These are phyloP conservation scores for Aspergillus alliaceus DNA, from an alignment of 2,329 filamentous ascomycete genomes.

Conservation along the genomic window DNA sequence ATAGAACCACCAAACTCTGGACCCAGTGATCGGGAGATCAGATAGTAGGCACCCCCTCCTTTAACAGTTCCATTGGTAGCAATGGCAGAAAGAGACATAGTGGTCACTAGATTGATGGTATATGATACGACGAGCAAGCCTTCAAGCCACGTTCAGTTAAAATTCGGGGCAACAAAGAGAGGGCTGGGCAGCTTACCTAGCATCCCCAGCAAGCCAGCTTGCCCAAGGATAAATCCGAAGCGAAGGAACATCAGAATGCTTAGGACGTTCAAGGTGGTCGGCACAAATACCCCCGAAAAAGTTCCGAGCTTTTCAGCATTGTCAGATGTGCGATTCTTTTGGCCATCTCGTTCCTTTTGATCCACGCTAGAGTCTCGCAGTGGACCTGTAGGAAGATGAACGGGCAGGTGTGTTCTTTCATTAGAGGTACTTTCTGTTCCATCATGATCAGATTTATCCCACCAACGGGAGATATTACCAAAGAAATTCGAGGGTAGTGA, in stretches of 20 bases:
- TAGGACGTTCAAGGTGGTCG: constrained; percentile 83
- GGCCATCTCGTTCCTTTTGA: constrained; percentile 32
- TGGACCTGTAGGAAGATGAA: constrained; percentile 19
- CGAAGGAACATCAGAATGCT: constrained; percentile 91
- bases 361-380: constrained; percentile 28
- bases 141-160: constrained; percentile 36
- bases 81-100: constrained; percentile 82
- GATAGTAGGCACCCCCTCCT: constrained; percentile 83
- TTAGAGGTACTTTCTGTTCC: constrained; percentile 7
- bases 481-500: constrained; percentile 24
- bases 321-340: constrained; percentile 26
- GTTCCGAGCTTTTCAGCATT: constrained; percentile 67
- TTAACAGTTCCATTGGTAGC: constrained; percentile 87
- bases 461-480: constrained; percentile 26
- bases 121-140: constrained; percentile 75
- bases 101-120: constrained; percentile 77
- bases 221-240: constrained; percentile 81
- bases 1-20: constrained; percentile 90
- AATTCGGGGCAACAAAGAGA: neutral
- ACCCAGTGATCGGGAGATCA: constrained; percentile 81
- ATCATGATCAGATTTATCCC: constrained; percentile 16
- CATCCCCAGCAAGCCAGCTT: constrained; percentile 76
- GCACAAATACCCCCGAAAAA: constrained; percentile 79
- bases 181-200: constrained; percentile 57
- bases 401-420: constrained; percentile 11